Percentiles rank a stretch among this genome's conserved stretches.
Conservation (phyloP, 140 eudicot species). For the Senecio squalidus region DNA sequence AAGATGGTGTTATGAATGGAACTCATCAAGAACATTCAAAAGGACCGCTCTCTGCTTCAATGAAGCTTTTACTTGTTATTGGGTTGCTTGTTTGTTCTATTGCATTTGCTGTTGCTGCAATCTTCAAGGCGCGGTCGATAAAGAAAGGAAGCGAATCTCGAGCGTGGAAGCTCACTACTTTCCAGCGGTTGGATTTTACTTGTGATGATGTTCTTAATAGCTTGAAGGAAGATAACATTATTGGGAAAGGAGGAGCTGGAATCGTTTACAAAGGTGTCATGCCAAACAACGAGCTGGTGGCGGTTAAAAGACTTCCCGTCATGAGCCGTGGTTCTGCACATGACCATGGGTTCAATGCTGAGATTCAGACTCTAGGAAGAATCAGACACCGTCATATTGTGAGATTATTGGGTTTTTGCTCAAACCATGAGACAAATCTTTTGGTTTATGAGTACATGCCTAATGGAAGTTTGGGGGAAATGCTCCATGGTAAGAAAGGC, state of each 20-base stretch:
- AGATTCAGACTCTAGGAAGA: neutral
- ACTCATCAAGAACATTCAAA: neutral
- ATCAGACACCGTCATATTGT: neutral
- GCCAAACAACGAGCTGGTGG: neutral
- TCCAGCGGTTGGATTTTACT: neutral
- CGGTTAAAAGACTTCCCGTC: neutral
- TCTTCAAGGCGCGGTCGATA: neutral
- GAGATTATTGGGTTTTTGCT: neutral
- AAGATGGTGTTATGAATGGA: neutral
- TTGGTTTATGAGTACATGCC: slow-evolving; percentile 1
- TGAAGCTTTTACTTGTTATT: neutral
- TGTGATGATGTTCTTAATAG: neutral
- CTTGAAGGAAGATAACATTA: slow-evolving; percentile 1
- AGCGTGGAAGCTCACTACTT: neutral
- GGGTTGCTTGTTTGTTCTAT: neutral
- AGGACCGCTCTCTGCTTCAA: neutral
- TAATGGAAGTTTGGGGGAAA: neutral
- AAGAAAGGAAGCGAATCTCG: neutral
- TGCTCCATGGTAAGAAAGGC: slow-evolving; percentile 1
- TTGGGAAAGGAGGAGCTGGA: neutral
- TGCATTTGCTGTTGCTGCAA: neutral
- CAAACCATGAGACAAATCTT: slow-evolving; percentile 3
- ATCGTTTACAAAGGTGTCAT: slow-evolving; percentile 3
- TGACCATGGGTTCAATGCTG: slow-evolving; percentile 6
- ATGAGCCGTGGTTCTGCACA: neutral